Evolutionary conservation across 2,329 filamentous ascomycete genomes (phyloP).

Genomic region (Coniochaeta prunicola): DNA sequence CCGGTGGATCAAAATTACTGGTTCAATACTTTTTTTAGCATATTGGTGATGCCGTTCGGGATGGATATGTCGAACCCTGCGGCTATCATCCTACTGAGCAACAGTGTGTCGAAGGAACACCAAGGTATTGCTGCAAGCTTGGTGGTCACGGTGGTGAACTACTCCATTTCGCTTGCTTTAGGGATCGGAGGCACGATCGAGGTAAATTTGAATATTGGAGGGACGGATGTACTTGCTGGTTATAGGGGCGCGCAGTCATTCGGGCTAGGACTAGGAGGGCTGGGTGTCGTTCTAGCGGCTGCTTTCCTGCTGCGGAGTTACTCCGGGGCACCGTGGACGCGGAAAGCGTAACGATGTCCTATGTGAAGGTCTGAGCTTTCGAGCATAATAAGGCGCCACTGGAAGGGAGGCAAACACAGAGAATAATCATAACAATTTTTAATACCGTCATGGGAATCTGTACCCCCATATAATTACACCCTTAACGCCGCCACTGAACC

Average conservation of each 20-base stretch:
- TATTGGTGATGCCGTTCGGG: conserved; percentile 52
- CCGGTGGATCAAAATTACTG: conserved; percentile 55
- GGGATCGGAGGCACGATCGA: conserved; percentile 62
- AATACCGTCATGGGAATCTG: not conserved
- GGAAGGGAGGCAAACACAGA: not conserved
- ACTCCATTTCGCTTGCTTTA: conserved; percentile 57
- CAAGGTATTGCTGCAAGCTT: conserved; percentile 43
- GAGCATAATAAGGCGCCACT: not conserved
- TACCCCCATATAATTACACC: not conserved
- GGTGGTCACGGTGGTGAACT: conserved; percentile 61
- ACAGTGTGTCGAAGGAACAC: conserved; percentile 37
- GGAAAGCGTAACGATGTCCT: not conserved
- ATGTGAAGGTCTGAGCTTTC: not conserved
- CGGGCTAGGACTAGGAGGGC: conserved; percentile 29
- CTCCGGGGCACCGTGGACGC: conserved; percentile 2
- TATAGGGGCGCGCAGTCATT: conserved; percentile 32
- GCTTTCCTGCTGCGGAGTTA: conserved; percentile 19
- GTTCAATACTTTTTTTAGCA: conserved; percentile 52
- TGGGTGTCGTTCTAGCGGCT: conserved; percentile 25
- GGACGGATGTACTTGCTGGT: conserved; percentile 21
- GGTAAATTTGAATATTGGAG: conserved; percentile 21
- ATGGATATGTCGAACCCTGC: conserved; percentile 64
- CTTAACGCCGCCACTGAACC: conserved; percentile 2
- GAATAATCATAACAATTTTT: not conserved
- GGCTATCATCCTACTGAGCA: conserved; percentile 51